Evolutionary conservation across 257 asterid genomes (phyloP).

Genomic region (Scutellaria galericulata): DNA sequence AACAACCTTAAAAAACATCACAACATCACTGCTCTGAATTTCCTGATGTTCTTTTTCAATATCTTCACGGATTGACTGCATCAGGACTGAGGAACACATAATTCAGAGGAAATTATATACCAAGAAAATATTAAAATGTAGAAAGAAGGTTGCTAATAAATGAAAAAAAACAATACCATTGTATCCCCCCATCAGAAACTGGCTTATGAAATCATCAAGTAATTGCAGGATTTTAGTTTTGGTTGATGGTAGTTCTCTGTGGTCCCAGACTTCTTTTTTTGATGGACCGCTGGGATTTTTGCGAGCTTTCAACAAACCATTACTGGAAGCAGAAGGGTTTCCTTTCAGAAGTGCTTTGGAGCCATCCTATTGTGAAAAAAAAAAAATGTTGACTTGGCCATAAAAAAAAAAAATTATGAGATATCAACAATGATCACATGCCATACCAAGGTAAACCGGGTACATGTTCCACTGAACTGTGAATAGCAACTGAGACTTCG

Average conservation of each 20-base stretch:
- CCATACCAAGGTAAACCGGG: conserved; percentile 80
- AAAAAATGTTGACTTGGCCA: background rate
- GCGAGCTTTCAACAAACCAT: conserved; percentile 64
- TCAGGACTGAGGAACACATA: conserved; percentile 56
- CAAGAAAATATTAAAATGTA: conserved; percentile 27
- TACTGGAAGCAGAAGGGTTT: conserved; percentile 76
- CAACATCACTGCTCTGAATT: conserved; percentile 69
- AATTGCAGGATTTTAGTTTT: conserved; percentile 53
- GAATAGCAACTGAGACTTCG: conserved; percentile 66
- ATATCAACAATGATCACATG: conserved; percentile 21
- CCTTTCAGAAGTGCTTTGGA: conserved; percentile 83
- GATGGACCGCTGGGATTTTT: conserved; percentile 73
- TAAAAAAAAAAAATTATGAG: conserved; percentile 16
- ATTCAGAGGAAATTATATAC: conserved; percentile 36
- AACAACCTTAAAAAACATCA: conserved; percentile 78
- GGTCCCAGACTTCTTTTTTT: conserved; percentile 73
- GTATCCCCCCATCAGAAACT: conserved; percentile 85
- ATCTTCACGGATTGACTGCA: conserved; percentile 88
- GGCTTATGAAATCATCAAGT: conserved; percentile 70
- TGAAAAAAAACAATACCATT: conserved; percentile 57
- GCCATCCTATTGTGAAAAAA: conserved; percentile 75
- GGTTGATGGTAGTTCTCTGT: conserved; percentile 64
- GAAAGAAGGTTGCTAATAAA: conserved; percentile 22
- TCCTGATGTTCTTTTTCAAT: conserved; percentile 81
- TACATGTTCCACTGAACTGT: conserved; percentile 83